Percentiles rank a stretch among this genome's conserved stretches.
Evolutionary conservation across 805 yeast genomes (phyloP).

Genomic region (Ogataea haglerorum): DNA sequence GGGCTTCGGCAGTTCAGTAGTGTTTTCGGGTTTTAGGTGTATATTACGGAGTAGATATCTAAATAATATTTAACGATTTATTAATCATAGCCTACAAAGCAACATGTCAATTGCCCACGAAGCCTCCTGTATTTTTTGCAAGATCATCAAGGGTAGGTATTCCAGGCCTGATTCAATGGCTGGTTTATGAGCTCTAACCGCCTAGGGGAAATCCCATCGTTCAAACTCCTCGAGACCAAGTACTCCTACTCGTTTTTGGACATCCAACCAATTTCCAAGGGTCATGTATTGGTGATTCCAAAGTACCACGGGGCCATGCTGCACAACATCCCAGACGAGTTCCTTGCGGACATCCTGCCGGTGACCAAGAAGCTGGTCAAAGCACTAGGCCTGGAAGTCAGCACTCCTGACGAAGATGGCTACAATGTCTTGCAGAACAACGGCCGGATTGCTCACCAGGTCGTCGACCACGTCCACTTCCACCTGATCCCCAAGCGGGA

Average conservation of each 20-base stretch:
- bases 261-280: constrained; percentile 87
- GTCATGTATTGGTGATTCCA: constrained; percentile 88
- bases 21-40: constrained; percentile 38
- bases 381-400: constrained; percentile 61
- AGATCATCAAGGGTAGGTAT: constrained; percentile 75
- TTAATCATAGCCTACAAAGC: constrained; percentile 4
- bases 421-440: constrained; percentile 91
- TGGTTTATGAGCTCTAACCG: not conserved
- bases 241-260: constrained; percentile 82
- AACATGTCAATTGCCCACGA: constrained; percentile 36
- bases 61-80: not conserved
- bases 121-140: constrained; percentile 85
- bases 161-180: not conserved
- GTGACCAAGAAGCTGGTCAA: constrained; percentile 81
- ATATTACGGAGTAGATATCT: constrained; percentile 2
- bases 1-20: constrained; percentile 34
- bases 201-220: constrained; percentile 87
- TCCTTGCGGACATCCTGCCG: constrained; percentile 81
- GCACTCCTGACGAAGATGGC: constrained; percentile 65
- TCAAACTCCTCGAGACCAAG: constrained; percentile 85
- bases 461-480: constrained; percentile 94
- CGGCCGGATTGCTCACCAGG: constrained; percentile 93
- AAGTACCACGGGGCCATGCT: constrained; percentile 90
- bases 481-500: constrained; percentile 91
- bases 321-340: constrained; percentile 91